These are phyloP conservation scores for Mycena crocata DNA, from an alignment of 768 basidiomycete genomes.

Conservation along the genomic window DNA sequence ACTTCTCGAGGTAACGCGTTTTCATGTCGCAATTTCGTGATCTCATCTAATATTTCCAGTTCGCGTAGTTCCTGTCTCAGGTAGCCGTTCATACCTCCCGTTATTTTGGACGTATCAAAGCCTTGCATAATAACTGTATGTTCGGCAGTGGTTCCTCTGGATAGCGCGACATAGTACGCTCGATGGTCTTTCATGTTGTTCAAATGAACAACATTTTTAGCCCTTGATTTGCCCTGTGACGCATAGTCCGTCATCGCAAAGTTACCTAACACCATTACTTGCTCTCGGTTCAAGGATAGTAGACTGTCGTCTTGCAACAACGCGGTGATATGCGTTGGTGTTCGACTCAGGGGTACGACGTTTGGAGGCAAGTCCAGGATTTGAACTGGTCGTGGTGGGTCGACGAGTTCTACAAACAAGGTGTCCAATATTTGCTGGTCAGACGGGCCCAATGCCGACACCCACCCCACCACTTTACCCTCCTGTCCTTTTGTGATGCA, in stretches of 20 bases:
- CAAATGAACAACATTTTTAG: slow-evolving; percentile 45
- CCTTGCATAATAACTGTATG: too few relatives aligned
- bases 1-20: too few relatives aligned
- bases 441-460: slow-evolving; percentile 13
- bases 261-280: slow-evolving; percentile 40
- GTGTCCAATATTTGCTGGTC: slow-evolving; percentile 38
- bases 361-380: slow-evolving; percentile 43
- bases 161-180: too few relatives aligned
- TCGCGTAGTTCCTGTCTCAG: too few relatives aligned
- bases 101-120: too few relatives aligned
- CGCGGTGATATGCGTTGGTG: neutral
- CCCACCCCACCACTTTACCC: slow-evolving; percentile 42
- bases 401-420: slow-evolving; percentile 43
- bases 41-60: too few relatives aligned
- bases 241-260: slow-evolving; percentile 46
- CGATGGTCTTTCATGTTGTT: slow-evolving; percentile 20
- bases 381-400: slow-evolving; percentile 38
- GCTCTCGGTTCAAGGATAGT: slow-evolving; percentile 26
- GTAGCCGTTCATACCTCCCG: too few relatives aligned
- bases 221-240: slow-evolving; percentile 42
- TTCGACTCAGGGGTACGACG: slow-evolving; percentile 40
- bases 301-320: too few relatives aligned
- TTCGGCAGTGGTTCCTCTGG: too few relatives aligned
- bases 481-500: slow-evolving; percentile 48
- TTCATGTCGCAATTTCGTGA: too few relatives aligned